phyloP scores from a whole-genome alignment of 2,329 filamentous ascomycete species.

The Hypomyces rosellus region DNA sequence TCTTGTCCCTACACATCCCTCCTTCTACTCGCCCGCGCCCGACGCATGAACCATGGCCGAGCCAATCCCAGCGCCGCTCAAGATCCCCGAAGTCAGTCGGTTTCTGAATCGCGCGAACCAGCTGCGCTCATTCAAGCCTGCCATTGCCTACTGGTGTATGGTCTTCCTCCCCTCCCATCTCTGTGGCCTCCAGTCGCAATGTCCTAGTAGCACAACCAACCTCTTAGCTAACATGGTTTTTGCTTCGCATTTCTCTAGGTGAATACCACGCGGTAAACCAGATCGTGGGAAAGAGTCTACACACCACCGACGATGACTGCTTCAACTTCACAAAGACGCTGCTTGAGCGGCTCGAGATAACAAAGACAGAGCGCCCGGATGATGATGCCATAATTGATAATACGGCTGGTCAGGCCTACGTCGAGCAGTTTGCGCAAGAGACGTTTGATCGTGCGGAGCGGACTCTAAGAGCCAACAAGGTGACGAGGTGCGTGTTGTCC shows the following conservation, averaged over 20 bases:
- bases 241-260: constrained; percentile 41
- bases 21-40: neutral
- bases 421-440: constrained; percentile 89
- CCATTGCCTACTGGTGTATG: constrained; percentile 92
- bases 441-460: constrained; percentile 81
- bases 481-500: constrained; percentile 55
- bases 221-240: too few species aligned
- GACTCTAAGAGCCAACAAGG: constrained; percentile 74
- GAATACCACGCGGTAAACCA: constrained; percentile 92
- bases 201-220: neutral
- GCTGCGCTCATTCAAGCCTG: constrained; percentile 76
- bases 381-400: constrained; percentile 87
- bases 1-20: neutral
- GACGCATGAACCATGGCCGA: constrained; percentile 54
- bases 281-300: constrained; percentile 74
- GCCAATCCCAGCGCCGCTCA: constrained; percentile 46
- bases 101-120: constrained; percentile 81
- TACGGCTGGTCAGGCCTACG: constrained; percentile 77
- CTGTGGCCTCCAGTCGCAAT: neutral
- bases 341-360: constrained; percentile 80
- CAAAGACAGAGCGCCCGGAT: constrained; percentile 54
- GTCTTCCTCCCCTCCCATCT: neutral
- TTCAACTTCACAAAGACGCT: constrained; percentile 73
- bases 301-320: constrained; percentile 70
- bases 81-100: constrained; percentile 72